Conservation (phyloP, 768 basidiomycete species). For the Phylloporus arenicola region DNA sequence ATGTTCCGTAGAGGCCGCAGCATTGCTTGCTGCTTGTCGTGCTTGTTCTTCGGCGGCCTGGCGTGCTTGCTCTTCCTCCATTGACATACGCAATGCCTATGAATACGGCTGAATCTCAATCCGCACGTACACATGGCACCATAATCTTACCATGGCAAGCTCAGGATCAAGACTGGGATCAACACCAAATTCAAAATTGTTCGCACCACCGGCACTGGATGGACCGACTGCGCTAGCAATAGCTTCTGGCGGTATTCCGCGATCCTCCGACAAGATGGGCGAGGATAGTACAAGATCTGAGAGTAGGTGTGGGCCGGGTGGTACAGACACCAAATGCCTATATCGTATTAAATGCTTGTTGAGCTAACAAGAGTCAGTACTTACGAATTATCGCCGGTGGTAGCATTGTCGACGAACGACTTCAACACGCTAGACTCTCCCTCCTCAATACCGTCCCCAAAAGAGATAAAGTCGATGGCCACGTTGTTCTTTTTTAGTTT, state of each 20-base stretch:
- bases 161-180: slow-evolving; percentile 96
- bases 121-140: neutral
- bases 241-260: slow-evolving; percentile 60
- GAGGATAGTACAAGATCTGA: slow-evolving; percentile 81
- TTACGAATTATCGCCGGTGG: slow-evolving; percentile 82
- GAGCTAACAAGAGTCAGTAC: slow-evolving; percentile 24
- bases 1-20: slow-evolving; percentile 19
- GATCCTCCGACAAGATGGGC: slow-evolving; percentile 76
- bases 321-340: slow-evolving; percentile 78
- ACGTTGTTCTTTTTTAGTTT: slow-evolving; percentile 99
- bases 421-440: slow-evolving; percentile 62
- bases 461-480: slow-evolving; percentile 84
- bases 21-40: slow-evolving; percentile 24
- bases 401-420: slow-evolving; percentile 78
- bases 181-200: slow-evolving; percentile 80
- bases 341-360: neutral
- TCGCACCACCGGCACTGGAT: slow-evolving; percentile 43
- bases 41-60: slow-evolving; percentile 44
- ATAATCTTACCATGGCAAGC: slow-evolving; percentile 76
- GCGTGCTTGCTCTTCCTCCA: slow-evolving; percentile 90
- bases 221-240: slow-evolving; percentile 49
- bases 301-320: slow-evolving; percentile 72
- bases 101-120: neutral
- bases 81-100: slow-evolving; percentile 93
- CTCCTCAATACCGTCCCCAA: slow-evolving; percentile 84